phyloP scores from a whole-genome alignment of 2,329 filamentous ascomycete species.

The Ceratocystis ficicola region DNA sequence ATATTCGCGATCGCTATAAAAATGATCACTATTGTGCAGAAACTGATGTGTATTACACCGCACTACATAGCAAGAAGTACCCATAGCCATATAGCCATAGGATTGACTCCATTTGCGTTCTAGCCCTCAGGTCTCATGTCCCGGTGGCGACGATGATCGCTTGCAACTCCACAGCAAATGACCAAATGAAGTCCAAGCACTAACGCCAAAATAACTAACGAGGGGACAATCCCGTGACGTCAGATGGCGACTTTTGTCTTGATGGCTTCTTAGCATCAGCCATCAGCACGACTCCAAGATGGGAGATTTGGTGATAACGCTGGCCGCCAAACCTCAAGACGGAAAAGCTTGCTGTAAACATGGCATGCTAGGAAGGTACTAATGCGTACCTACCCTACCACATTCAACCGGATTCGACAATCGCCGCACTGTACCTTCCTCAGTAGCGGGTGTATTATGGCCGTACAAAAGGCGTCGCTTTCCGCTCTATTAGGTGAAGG shows the following conservation, averaged over 20 bases:
- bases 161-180: not conserved
- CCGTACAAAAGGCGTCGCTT: slow-evolving; percentile 10
- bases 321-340: not conserved
- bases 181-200: not conserved
- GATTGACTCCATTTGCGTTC: not conserved
- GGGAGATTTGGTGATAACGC: not conserved
- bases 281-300: slow-evolving; percentile 8
- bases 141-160: not conserved
- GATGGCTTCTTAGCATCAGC: not conserved
- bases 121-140: not conserved
- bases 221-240: not conserved
- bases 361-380: not conserved
- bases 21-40: not conserved
- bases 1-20: not conserved
- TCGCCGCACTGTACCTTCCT: not conserved
- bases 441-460: not conserved
- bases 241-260: slow-evolving; percentile 4
- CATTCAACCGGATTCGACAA: not conserved
- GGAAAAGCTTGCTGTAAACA: not conserved
- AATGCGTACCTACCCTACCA: not conserved
- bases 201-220: not conserved
- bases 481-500: not conserved
- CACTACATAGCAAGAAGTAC: not conserved
- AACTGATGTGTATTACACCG: not conserved
- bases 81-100: not conserved